phyloP scores from a whole-genome alignment of 1,139 yeast species.

The Yamadazyma siamensis region DNA sequence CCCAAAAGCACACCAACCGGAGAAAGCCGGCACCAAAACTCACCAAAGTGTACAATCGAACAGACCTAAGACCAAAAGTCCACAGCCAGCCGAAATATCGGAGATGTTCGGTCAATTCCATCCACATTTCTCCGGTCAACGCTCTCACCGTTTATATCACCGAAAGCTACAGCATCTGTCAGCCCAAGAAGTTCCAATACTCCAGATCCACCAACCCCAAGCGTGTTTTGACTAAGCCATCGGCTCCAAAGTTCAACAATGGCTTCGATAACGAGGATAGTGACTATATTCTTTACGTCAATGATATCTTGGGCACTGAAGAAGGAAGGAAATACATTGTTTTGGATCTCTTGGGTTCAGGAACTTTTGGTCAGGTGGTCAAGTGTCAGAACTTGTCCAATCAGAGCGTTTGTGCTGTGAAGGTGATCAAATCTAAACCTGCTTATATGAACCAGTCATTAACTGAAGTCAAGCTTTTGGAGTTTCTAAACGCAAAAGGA shows the following conservation, averaged over 20 bases:
- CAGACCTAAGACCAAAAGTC: slow-evolving; percentile 61
- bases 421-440: slow-evolving; percentile 88
- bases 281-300: slow-evolving; percentile 90
- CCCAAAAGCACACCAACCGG: slow-evolving; percentile 19
- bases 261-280: slow-evolving; percentile 87
- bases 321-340: slow-evolving; percentile 87
- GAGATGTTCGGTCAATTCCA: slow-evolving; percentile 74
- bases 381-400: slow-evolving; percentile 91
- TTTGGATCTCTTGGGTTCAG: slow-evolving; percentile 87
- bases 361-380: slow-evolving; percentile 98
- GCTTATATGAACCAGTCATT: slow-evolving; percentile 90
- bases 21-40: slow-evolving; percentile 40
- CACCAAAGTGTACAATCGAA: slow-evolving; percentile 32
- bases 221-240: slow-evolving; percentile 88
- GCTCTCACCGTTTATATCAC: slow-evolving; percentile 79
- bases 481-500: slow-evolving; percentile 70
- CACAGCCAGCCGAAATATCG: slow-evolving; percentile 73
- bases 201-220: slow-evolving; percentile 85
- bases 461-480: slow-evolving; percentile 85
- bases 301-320: slow-evolving; percentile 86
- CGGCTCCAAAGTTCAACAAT: slow-evolving; percentile 75
- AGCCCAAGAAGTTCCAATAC: slow-evolving; percentile 77
- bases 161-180: slow-evolving; percentile 81
- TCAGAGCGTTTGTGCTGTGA: slow-evolving; percentile 89
- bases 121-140: slow-evolving; percentile 79